Base-by-base conservation (phyloP, 768 basidiomycete genomes). In the Suillus subalutaceus region DNA sequence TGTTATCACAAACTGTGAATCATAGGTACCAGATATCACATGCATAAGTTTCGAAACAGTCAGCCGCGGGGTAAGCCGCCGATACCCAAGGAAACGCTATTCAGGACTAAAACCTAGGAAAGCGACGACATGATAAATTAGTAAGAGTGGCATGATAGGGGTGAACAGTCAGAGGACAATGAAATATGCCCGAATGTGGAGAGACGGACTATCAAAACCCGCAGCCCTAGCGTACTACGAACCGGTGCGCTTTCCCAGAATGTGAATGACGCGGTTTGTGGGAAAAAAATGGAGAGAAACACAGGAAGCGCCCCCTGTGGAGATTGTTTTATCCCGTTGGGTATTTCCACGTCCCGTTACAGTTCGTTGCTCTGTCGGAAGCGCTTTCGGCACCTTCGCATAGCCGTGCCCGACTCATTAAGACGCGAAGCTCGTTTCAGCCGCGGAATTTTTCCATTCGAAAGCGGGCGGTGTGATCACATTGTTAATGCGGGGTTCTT, bases 201-300 rank as follows among this genome's bases (percentile, higher is more conserved):
- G 6, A n/a, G 12, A 35, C 12, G 55, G 20, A 18, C 32, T 35
- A 2, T 20, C 30, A 35, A n/a, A 20, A n/a, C 55, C 32, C 37
- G 10, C 30, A 56, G 10, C 53, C 32, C 32, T 55, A 12, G 18
- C 16, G 16, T 35, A n/a, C 1, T 12, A 13, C 35, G 55, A 56
- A 56, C 55, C 12, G 20, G 55, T 37, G 35, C 55, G 12, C 12
- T 56, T 56, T 56, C 55, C 55, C 35, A 56, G 12, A 56, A 56
- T 37, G 55, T 56, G 3, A n/a, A n/a, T 13, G 20, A n/a, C 37
- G 55, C 55, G 32, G 32, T 4, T 26, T 2, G 7, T 53, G 52
- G 16, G 52, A 53, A 30, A 53, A 4, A 30, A 32, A 10, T 20
- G 7, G 23, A 23, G 26, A 30, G 6, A 56, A 1, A 56, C 12